These are phyloP conservation scores for Phialophora tarda DNA, from an alignment of 2,329 filamentous ascomycete species.

Conservation along the genomic window DNA sequence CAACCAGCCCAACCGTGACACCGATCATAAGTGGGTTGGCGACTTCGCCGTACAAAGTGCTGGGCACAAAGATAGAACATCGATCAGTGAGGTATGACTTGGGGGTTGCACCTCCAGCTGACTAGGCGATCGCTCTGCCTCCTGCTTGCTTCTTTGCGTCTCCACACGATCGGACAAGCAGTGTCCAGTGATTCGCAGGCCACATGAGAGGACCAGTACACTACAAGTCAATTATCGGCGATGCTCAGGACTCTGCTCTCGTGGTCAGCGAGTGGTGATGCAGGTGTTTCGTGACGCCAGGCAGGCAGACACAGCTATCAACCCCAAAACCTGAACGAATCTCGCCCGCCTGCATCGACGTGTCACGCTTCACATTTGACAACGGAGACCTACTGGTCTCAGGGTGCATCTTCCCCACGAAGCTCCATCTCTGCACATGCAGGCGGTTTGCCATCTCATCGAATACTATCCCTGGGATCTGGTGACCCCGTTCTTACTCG, in stretches of 20 bases:
- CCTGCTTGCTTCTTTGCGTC: constrained; percentile 2
- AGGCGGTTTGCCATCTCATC: constrained; percentile 14
- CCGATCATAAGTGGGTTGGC: not conserved
- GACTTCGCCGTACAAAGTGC: not conserved
- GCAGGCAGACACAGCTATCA: constrained; percentile 12
- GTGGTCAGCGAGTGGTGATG: not conserved
- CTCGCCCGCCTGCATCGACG: constrained; percentile 24
- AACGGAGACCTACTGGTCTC: constrained; percentile 5
- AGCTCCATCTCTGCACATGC: constrained; percentile 18
- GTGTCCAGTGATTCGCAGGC: not conserved
- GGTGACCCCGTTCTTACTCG: constrained; percentile 26
- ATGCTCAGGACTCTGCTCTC: not conserved
- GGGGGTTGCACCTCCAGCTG: constrained; percentile 19
- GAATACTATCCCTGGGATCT: constrained; percentile 15
- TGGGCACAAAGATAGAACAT: constrained; percentile 25
- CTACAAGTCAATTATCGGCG: not conserved
- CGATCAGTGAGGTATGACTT: not conserved
- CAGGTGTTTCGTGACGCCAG: constrained; percentile 9
- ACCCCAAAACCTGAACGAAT: not conserved
- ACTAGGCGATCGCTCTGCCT: constrained; percentile 9
- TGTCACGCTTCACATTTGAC: constrained; percentile 31
- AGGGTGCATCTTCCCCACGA: constrained; percentile 15
- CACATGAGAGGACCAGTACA: not conserved
- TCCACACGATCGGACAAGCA: not conserved
- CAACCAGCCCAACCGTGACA: not conserved